Evolutionary conservation across 345 rosid genomes (phyloP), one percentile per base, ranked within the genome.

Genomic region (Moricandia moricandioides): DNA sequence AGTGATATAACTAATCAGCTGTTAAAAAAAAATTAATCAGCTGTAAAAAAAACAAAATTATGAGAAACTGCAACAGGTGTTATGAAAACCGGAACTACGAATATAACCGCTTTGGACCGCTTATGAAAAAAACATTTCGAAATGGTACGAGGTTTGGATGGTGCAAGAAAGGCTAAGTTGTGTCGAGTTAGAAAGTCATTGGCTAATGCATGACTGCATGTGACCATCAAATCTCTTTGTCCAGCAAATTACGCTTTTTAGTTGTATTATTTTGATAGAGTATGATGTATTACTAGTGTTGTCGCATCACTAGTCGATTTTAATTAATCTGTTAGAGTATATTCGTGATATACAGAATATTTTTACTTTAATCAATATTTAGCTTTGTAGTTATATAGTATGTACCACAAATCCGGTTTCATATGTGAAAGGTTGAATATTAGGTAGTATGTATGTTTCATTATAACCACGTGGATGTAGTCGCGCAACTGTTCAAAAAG

Each of bases 101-200:
- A 40, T 26, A 40, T 17, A 37, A 65, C 69, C 55, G 54, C 21
- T 65, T 7, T 43, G 13, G 55, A 9, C 14, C 37, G 6, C 43
- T 29, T 47, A 29, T 29, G 43, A 45, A 49, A 66, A 14, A 29
- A 2, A 9, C 51, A 10, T 16, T 49, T 47, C 10, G 1, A 29
- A 66, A 66, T 49, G 59, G 70, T 49, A 66, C 26, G 27, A 66
- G 57, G 40, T 65, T 65, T 14, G 14, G 34, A 49, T 43, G 29
- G 29, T 27, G 29, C 29, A 27, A 27, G 29, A 27, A 27, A 27
- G 29, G 29, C 29, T 1, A 27, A 29, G 24, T 29, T 29, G 31
- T 29, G 2, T 29, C 2, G 31, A 29, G 31, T 3, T 29, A 29
- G 18, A 14, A 11, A 21, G 6, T 0, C 13, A 54, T 54, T 54